Evolutionary conservation across 2,329 filamentous ascomycete genomes (phyloP), one percentile per base, ranked within the genome.

Genomic region (Colletotrichum sp.): DNA sequence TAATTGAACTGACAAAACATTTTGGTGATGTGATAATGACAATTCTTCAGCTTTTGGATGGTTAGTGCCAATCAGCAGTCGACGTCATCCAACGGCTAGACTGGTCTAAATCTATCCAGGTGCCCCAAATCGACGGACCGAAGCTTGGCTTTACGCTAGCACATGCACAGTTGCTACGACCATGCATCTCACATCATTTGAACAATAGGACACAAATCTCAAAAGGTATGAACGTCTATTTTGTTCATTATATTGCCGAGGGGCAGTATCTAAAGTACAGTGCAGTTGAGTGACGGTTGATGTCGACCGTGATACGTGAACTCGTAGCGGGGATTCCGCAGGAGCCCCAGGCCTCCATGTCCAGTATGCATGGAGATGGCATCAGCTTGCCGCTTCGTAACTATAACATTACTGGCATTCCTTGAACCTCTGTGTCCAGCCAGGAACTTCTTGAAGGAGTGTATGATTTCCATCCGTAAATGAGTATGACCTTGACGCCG

Each of bases 401-500:
- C 34, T 62, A 76, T 65, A 64, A 76, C 70, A 76, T 74, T 76
- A 76, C 70, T 28, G 72, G 65, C 65, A 32, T 69, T 65, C 36
- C 74, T 39, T 32, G 30, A 69, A 72, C 71, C 44, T 49, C 28
- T 36, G 30, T 26, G 44, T 59, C 68, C 60, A 18, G 64, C 65
- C 71, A 60, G 64, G 49, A 59, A 69, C 52, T 69, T 66, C 49
- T 57, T 72, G 34, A 76, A 76, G 68, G 74, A 76, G 59, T 76
- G 74, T 76, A 74, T 69, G 70, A 36, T 30, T 72, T 69, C 64
- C 49, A 69, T 69, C 64, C 74, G 16, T 65, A 73, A 60, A 69
- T 74, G 64, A 69, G 30, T 74, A 44, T 59, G 59, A 69, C 74
- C 71, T 59, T 74, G 64, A 72, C 76, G 76, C 76, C 76, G 63